Percentiles rank a stretch among this genome's conserved stretches.
phyloP scores from a whole-genome alignment of 2,329 filamentous ascomycete genomes.

The Colletotrichum somersetense region DNA sequence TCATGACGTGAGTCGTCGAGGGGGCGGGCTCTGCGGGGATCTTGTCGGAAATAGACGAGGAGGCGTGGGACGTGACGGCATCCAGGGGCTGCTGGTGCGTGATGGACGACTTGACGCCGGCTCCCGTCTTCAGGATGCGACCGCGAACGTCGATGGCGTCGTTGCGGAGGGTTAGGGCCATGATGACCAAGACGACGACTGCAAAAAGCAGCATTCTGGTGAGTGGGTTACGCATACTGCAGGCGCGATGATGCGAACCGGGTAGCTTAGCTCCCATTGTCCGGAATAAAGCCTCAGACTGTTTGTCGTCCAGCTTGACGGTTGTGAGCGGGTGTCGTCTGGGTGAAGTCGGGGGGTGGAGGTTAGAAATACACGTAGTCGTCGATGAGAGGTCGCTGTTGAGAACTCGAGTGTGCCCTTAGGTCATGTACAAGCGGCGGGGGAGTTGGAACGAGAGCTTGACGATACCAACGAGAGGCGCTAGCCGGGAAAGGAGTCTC shows the following conservation, averaged over 20 bases:
- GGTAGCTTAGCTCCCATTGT: conserved; percentile 56
- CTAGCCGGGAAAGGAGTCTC: background rate
- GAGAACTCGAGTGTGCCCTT: background rate
- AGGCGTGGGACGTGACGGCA: conserved; percentile 36
- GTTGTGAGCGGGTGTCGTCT: conserved; percentile 3
- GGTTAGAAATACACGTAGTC: background rate
- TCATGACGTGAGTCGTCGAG: conserved; percentile 53
- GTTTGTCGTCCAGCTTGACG: conserved; percentile 41
- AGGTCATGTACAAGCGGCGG: conserved; percentile 7
- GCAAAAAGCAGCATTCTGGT: conserved; percentile 60
- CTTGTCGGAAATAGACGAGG: conserved; percentile 46
- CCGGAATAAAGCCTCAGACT: conserved; percentile 23
- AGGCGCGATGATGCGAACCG: conserved; percentile 57
- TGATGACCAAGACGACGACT: conserved; percentile 57
- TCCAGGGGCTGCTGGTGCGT: conserved; percentile 47
- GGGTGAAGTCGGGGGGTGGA: background rate
- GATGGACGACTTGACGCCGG: conserved; percentile 51
- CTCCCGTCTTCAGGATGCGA: conserved; percentile 56
- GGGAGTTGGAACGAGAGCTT: conserved; percentile 5
- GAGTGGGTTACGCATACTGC: conserved; percentile 64
- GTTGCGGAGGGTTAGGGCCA: conserved; percentile 57
- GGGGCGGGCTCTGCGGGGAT: conserved; percentile 46
- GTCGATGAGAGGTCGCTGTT: background rate
- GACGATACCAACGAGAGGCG: conserved; percentile 9
- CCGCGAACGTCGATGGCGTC: conserved; percentile 56